These are phyloP conservation scores for Pistacia atlantica DNA, from an alignment of 345 rosid species.

Conservation along the genomic window DNA sequence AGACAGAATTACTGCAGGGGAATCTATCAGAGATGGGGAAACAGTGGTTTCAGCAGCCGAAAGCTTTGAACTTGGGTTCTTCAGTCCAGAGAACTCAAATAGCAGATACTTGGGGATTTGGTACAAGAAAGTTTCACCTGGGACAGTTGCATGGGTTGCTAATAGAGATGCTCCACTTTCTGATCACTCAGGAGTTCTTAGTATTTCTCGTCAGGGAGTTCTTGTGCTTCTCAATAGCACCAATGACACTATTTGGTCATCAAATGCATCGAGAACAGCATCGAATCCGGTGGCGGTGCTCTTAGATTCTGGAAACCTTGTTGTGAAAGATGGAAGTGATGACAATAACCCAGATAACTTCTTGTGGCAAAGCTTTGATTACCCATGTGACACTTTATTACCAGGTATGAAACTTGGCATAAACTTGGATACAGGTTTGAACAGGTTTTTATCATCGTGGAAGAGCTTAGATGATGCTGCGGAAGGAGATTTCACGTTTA, in stretches of 20 bases:
- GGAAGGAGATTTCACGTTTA: slow-evolving; percentile 27
- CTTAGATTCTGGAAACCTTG: slow-evolving; percentile 50
- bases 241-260: slow-evolving; percentile 35
- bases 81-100: slow-evolving; percentile 22
- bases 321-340: slow-evolving; percentile 31
- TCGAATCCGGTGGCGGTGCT: slow-evolving; percentile 44
- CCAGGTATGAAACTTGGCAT: slow-evolving; percentile 57
- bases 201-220: slow-evolving; percentile 23
- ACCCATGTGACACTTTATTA: slow-evolving; percentile 42
- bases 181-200: slow-evolving; percentile 31
- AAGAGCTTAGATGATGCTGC: slow-evolving; percentile 45
- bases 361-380: slow-evolving; percentile 71
- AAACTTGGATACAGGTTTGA: slow-evolving; percentile 32
- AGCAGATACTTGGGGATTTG: slow-evolving; percentile 46
- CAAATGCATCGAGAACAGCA: slow-evolving; percentile 24
- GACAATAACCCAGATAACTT: background rate
- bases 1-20: slow-evolving; percentile 23
- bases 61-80: slow-evolving; percentile 38
- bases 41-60: slow-evolving; percentile 30
- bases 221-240: slow-evolving; percentile 26
- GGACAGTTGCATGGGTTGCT: slow-evolving; percentile 52
- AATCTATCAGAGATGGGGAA: slow-evolving; percentile 29
- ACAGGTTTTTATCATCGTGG: slow-evolving; percentile 47
- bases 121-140: slow-evolving; percentile 30
- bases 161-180: slow-evolving; percentile 42